Percentiles rank a stretch among this genome's conserved stretches.
Evolutionary conservation across 164 flowering plant species (phyloP).

Genomic region (Kalanchoe fedtschenkoi): DNA sequence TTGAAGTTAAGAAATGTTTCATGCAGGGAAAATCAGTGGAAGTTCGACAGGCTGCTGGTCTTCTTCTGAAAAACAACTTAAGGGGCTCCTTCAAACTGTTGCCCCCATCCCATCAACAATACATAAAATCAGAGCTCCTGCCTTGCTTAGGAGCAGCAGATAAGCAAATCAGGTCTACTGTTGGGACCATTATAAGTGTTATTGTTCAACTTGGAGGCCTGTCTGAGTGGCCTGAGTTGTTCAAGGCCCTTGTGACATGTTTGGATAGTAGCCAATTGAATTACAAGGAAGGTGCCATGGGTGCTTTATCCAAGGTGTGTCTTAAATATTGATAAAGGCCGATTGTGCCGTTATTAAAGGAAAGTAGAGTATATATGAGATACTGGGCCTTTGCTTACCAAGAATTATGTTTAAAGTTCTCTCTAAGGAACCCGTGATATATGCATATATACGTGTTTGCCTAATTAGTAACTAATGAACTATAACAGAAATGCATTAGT

Average conservation of each 20-base stretch:
- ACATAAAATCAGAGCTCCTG: constrained; percentile 77
- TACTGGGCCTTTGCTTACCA: background rate
- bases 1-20: background rate
- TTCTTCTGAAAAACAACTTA: constrained; percentile 80
- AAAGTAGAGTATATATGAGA: background rate
- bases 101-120: constrained; percentile 61
- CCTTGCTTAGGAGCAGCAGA: constrained; percentile 84
- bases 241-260: constrained; percentile 71
- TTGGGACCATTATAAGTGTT: constrained; percentile 76
- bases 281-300: constrained; percentile 99
- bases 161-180: constrained; percentile 82
- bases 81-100: constrained; percentile 46
- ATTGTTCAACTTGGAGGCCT: constrained; percentile 66
- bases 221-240: constrained; percentile 76
- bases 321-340: background rate
- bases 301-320: constrained; percentile 89
- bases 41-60: constrained; percentile 92
- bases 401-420: background rate
- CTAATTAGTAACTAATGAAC: background rate
- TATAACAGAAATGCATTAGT: background rate
- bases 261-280: constrained; percentile 77
- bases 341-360: background rate
- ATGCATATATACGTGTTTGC: background rate
- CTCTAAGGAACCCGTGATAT: no score
- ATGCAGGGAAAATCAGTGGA: constrained; percentile 73